phyloP scores from a whole-genome alignment of 2,329 filamentous ascomycete genomes.

The Chalaropsis ovoidea region DNA sequence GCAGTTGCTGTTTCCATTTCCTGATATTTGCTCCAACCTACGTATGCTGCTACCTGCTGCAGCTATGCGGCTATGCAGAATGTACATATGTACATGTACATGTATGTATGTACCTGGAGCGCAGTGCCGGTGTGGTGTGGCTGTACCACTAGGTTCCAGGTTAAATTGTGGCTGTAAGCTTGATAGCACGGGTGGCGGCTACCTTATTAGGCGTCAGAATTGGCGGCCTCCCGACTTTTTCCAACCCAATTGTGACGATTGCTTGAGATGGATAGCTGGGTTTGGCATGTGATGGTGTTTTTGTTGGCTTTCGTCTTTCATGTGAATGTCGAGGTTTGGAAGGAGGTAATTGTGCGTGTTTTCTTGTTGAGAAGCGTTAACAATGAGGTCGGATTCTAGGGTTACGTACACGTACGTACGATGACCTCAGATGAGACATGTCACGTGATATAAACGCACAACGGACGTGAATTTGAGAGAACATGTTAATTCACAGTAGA shows the following conservation, averaged over 20 bases:
- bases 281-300: background rate
- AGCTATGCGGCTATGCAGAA: background rate
- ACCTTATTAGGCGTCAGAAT: background rate
- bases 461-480: background rate
- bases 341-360: too few relatives aligned
- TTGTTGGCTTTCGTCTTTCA: background rate
- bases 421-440: too few relatives aligned
- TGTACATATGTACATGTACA: background rate
- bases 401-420: background rate
- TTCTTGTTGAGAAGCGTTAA: too few relatives aligned
- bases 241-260: background rate
- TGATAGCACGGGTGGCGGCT: background rate
- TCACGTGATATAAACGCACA: background rate
- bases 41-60: background rate
- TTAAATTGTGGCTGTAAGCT: slow-evolving; percentile 6
- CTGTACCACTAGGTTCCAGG: background rate
- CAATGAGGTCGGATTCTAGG: background rate
- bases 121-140: too few relatives aligned
- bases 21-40: background rate
- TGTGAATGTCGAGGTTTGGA: background rate
- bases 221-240: background rate
- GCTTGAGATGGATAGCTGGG: background rate
- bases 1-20: background rate
- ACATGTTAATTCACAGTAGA: too few relatives aligned
- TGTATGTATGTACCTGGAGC: background rate